phyloP scores from a whole-genome alignment of 2,329 filamentous ascomycete species.

The Westerdykella ornata region DNA sequence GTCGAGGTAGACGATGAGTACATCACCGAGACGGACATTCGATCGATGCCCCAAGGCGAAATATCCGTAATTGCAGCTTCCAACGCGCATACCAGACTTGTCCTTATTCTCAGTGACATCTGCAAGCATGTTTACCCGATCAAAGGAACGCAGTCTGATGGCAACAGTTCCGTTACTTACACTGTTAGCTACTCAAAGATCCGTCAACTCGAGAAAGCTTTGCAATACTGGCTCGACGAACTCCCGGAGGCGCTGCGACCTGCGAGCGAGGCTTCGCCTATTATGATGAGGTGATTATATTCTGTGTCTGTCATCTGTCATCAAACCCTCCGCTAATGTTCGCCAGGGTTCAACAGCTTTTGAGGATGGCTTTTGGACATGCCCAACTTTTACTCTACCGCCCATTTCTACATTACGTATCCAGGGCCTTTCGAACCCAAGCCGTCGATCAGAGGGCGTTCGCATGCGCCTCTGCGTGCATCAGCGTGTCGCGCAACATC shows the following conservation, averaged over 20 bases:
- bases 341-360: conserved; percentile 59
- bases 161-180: conserved; percentile 46
- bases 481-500: conserved; percentile 64
- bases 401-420: conserved; percentile 78
- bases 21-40: conserved; percentile 44
- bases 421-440: conserved; percentile 48
- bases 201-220: conserved; percentile 56
- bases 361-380: conserved; percentile 74
- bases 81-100: conserved; percentile 55
- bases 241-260: conserved; percentile 73
- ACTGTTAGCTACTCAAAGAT: conserved; percentile 59
- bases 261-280: conserved; percentile 65
- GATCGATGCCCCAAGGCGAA: conserved; percentile 49
- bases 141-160: conserved; percentile 42
- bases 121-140: conserved; percentile 59
- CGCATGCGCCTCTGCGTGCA: conserved; percentile 62
- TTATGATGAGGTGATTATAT: conserved; percentile 63
- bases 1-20: conserved; percentile 46
- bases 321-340: neutral
- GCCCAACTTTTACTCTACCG: conserved; percentile 78
- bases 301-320: neutral
- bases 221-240: conserved; percentile 57
- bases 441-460: conserved; percentile 69
- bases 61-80: conserved; percentile 54
- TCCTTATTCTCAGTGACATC: conserved; percentile 54